These are phyloP conservation scores for Dendrobium officinale DNA, from an alignment of 106 monocot species.

Conservation along the genomic window DNA sequence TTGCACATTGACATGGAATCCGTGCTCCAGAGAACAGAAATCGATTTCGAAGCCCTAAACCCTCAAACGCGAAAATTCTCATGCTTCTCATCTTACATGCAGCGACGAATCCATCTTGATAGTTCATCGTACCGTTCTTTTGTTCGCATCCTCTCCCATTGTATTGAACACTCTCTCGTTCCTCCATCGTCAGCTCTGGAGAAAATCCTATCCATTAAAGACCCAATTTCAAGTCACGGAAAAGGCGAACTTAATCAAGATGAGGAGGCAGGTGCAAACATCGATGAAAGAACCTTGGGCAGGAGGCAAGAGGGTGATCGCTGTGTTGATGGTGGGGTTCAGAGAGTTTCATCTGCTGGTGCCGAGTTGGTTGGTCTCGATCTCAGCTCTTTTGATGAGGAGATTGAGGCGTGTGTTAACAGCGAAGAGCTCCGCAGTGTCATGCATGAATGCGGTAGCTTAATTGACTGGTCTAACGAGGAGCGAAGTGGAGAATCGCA, in stretches of 20 bases:
- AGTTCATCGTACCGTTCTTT: conserved; percentile 64
- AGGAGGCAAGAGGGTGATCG: not conserved
- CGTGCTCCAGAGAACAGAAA: not conserved
- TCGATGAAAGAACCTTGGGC: not conserved
- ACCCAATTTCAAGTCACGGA: not conserved
- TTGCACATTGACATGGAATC: not conserved
- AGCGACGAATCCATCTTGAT: conserved; percentile 40
- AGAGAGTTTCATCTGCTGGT: not conserved
- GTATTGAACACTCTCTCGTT: conserved; percentile 21
- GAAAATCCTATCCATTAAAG: not conserved
- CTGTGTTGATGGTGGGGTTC: not conserved
- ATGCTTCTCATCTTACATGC: not conserved
- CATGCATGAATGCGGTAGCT: not conserved
- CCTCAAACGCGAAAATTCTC: not conserved
- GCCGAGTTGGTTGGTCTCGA: not conserved
- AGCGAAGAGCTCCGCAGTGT: not conserved
- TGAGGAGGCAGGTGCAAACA: not conserved
- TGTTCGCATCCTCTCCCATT: conserved; percentile 44
- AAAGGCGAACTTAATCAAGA: not conserved
- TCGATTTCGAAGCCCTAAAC: conserved; percentile 14
- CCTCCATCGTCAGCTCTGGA: not conserved
- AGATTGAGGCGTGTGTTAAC: conserved; percentile 1
- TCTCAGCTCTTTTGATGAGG: not conserved
- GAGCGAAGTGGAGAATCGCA: not conserved
- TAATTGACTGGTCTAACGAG: not conserved